A percentile compares a stretch with the other conserved stretches of the same genome.
Evolutionary conservation across 2,329 filamentous ascomycete species (phyloP).

Genomic region (Bertia moriformis): DNA sequence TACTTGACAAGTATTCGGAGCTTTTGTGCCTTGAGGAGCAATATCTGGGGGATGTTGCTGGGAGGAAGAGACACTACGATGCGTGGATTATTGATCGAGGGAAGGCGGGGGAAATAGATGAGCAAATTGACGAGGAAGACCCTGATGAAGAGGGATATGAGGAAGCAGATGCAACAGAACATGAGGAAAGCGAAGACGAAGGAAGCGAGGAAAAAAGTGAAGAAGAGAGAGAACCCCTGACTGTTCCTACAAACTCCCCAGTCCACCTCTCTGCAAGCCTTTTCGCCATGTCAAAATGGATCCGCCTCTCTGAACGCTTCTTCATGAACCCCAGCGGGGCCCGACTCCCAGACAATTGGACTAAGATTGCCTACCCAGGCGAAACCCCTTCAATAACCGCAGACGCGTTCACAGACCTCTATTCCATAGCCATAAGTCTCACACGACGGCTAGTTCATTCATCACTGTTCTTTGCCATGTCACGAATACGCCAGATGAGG

Average conservation of each 20-base stretch:
- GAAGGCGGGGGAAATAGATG: background rate
- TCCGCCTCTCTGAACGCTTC: slow-evolving; percentile 29
- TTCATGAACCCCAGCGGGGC: slow-evolving; percentile 39
- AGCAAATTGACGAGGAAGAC: background rate
- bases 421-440: slow-evolving; percentile 35
- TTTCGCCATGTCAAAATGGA: slow-evolving; percentile 30
- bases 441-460: slow-evolving; percentile 43
- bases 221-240: too few relatives aligned
- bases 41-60: background rate
- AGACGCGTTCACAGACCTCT: slow-evolving; percentile 43
- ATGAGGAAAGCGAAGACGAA: too few relatives aligned
- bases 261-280: slow-evolving; percentile 24
- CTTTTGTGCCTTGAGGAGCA: background rate
- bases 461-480: slow-evolving; percentile 39
- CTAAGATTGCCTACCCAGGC: slow-evolving; percentile 18
- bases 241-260: background rate
- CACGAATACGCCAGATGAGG: slow-evolving; percentile 27
- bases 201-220: too few relatives aligned
- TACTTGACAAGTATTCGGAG: slow-evolving; percentile 33
- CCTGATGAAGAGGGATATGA: too few relatives aligned
- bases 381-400: slow-evolving; percentile 40
- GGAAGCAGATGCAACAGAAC: too few relatives aligned
- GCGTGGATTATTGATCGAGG: background rate
- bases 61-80: background rate
- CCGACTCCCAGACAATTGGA: slow-evolving; percentile 32